phyloP scores from a whole-genome alignment of 225 moss, liverwort and hornwort species.

The Thuidium tamariscinum region DNA sequence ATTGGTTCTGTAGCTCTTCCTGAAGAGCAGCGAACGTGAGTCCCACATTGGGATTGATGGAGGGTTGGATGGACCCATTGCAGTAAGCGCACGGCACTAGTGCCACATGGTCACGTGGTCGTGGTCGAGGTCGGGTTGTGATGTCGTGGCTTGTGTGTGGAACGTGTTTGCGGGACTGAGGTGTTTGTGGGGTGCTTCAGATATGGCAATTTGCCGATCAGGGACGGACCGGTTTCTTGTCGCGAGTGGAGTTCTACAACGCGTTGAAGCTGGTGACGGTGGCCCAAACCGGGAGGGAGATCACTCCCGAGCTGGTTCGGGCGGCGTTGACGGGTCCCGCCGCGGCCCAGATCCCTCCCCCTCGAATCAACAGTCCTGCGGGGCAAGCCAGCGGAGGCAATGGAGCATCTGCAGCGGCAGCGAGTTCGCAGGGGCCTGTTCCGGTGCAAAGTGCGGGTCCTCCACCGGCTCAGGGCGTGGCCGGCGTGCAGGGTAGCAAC shows the following conservation, averaged over 20 bases:
- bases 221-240: slow-evolving; percentile 69
- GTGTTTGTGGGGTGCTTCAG: slow-evolving; percentile 30
- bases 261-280: slow-evolving; percentile 98
- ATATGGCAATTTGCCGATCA: slow-evolving; percentile 98
- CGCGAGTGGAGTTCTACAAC: slow-evolving; percentile 85
- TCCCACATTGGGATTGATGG: background rate
- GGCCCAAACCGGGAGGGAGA: slow-evolving; percentile 83
- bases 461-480: background rate
- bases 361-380: slow-evolving; percentile 46
- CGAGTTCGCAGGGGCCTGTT: background rate
- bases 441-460: background rate
- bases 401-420: background rate
- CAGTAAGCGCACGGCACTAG: no score
- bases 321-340: slow-evolving; percentile 89
- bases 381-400: slow-evolving; percentile 10
- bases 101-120: background rate
- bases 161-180: background rate
- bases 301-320: slow-evolving; percentile 81
- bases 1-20: background rate
- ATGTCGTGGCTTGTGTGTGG: background rate
- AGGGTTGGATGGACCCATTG: background rate
- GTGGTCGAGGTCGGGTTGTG: background rate
- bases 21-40: background rate
- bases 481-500: slow-evolving; percentile 23
- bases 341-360: slow-evolving; percentile 91